Evolutionary conservation across 2,329 filamentous ascomycete genomes (phyloP).

Genomic region (Arthrobotrys conoides): DNA sequence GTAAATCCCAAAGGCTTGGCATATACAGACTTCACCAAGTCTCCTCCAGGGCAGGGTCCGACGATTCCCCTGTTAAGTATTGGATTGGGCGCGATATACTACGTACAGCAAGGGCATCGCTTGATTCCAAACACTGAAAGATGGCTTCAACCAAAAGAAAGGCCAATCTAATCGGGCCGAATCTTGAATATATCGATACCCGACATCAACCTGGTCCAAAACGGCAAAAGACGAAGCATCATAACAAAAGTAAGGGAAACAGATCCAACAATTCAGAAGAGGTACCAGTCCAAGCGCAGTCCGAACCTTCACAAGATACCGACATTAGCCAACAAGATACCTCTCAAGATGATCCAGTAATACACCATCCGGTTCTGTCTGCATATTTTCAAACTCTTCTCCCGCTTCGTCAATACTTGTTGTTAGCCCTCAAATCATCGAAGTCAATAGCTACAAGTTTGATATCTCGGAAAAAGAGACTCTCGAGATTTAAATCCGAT

Average conservation of each 20-base stretch:
- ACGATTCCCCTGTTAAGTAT: background rate
- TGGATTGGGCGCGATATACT: background rate
- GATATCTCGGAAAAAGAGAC: slow-evolving; percentile 38
- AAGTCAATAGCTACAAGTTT: slow-evolving; percentile 47
- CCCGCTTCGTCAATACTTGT: slow-evolving; percentile 79
- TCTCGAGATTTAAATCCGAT: slow-evolving; percentile 53
- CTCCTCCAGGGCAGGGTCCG: background rate
- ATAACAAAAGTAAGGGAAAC: slow-evolving; percentile 47
- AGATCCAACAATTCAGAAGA: slow-evolving; percentile 18
- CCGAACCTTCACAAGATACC: slow-evolving; percentile 35
- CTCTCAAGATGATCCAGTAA: slow-evolving; percentile 30
- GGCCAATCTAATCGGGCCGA: slow-evolving; percentile 42
- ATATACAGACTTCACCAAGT: background rate
- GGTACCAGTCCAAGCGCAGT: slow-evolving; percentile 65
- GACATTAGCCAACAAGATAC: slow-evolving; percentile 21
- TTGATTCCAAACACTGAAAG: background rate
- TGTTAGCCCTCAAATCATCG: slow-evolving; percentile 47
- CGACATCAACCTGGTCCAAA: background rate
- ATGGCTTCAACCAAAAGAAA: slow-evolving; percentile 41
- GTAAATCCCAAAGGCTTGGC: slow-evolving; percentile 2
- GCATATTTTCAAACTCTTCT: slow-evolving; percentile 77
- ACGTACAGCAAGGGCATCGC: background rate
- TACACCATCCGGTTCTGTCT: slow-evolving; percentile 76
- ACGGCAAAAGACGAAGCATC: slow-evolving; percentile 8
- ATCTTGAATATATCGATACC: slow-evolving; percentile 44